Evolutionary conservation across 1,284 basidiomycete species (phyloP).

Genomic region (Heterobasidion occidentale): DNA sequence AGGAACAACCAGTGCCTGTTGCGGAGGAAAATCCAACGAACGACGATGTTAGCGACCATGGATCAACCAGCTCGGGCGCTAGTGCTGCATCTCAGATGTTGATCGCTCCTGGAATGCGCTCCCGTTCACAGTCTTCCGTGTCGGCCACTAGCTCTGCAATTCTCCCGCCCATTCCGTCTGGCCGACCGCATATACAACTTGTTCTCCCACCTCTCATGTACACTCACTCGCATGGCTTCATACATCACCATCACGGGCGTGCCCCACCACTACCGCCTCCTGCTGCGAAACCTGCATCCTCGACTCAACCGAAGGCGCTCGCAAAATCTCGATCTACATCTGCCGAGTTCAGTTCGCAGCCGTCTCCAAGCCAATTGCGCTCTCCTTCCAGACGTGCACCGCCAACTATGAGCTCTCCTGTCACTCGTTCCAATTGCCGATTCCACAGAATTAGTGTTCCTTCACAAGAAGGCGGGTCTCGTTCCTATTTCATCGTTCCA

Average conservation of each 20-base stretch:
- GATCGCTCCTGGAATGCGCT: background rate
- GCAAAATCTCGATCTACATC: background rate
- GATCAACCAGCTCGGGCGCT: background rate
- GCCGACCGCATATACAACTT: background rate
- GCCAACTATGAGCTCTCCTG: conserved; percentile 15
- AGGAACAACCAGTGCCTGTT: background rate
- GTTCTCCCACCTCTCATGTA: conserved; percentile 10
- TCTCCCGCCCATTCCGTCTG: conserved; percentile 10
- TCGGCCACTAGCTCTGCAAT: conserved; percentile 10
- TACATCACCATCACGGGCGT: conserved; percentile 9
- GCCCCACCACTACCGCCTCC: conserved; percentile 6
- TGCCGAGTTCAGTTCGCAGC: background rate
- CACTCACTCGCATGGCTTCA: conserved; percentile 7
- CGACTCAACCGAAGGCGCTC: background rate
- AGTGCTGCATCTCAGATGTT: background rate
- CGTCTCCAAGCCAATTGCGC: background rate
- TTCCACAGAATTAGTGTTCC: conserved; percentile 61
- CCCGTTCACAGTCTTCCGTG: background rate
- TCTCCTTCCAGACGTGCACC: conserved; percentile 3
- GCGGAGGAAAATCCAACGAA: background rate
- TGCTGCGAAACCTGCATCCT: background rate
- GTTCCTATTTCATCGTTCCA: conserved; percentile 53
- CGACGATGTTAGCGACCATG: too few relatives aligned
- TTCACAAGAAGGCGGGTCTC: conserved; percentile 38
- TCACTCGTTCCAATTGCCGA: conserved; percentile 52